phyloP scores from a whole-genome alignment of 352 stramenopile species.

The Phytophthora fragariaefolia region DNA sequence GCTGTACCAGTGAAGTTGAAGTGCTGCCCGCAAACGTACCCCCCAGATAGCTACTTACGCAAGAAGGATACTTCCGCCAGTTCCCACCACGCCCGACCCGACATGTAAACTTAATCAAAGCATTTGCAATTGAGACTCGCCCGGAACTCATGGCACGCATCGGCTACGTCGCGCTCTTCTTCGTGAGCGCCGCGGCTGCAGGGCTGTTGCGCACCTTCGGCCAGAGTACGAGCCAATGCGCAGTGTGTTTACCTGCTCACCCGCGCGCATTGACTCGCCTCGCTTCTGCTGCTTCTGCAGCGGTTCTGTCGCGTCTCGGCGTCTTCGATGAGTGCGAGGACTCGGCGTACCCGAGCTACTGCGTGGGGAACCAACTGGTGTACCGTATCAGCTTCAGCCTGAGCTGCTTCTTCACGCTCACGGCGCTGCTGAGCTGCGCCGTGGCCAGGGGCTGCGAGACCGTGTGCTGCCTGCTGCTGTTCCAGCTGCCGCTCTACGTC shows the following conservation, averaged over 20 bases:
- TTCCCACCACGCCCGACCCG: too few species aligned
- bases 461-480: conserved; percentile 67
- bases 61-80: neutral
- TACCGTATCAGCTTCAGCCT: conserved; percentile 83
- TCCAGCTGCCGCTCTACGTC: conserved; percentile 71
- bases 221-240: conserved; percentile 40
- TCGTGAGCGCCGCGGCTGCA: conserved; percentile 57
- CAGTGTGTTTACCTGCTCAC: neutral
- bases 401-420: conserved; percentile 69
- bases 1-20: conserved; percentile 56
- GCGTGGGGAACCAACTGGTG: conserved; percentile 78
- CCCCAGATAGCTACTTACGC: conserved; percentile 5
- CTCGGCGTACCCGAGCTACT: conserved; percentile 43
- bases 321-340: conserved; percentile 60
- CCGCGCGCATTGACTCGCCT: neutral
- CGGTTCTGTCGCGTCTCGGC: conserved; percentile 43
- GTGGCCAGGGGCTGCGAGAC: conserved; percentile 60
- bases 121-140: neutral
- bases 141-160: conserved; percentile 34
- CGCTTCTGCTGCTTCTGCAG: conserved; percentile 15
- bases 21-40: neutral
- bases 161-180: conserved; percentile 76
- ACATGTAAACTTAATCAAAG: conserved; percentile 2
- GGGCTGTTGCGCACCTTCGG: conserved; percentile 68
- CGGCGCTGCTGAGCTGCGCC: conserved; percentile 55